Evolutionary conservation across 1,284 basidiomycete genomes (phyloP), one percentile per base, ranked within the genome.

Genomic region (Tetrapyrgos nigripes): DNA sequence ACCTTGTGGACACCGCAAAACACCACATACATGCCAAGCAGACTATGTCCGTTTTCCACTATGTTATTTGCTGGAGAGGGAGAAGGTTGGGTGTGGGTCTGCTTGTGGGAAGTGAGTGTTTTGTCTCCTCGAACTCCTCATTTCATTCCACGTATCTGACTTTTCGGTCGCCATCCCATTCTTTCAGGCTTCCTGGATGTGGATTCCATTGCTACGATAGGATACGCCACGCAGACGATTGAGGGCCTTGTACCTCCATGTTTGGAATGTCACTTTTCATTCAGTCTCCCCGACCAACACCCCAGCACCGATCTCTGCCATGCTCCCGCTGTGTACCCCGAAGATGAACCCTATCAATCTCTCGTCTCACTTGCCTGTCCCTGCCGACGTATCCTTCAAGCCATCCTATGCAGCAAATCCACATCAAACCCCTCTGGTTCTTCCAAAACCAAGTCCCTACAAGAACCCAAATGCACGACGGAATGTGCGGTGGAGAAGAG

Each of bases 171-270:
- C n/a, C n/a, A n/a, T n/a, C n/a, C n/a, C n/a, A n/a, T n/a, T n/a
- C n/a, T 55, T 35, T 10, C 59, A 88, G 85, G 62, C 76, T 91
- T 3, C 76, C 96, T 31, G 75, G 77, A 0, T 97, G 95, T 66
- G 95, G 95, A 1, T 94, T 89, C 70, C 96, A 97, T 71, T 85
- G 83, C 26, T 97, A 96, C 70, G 86, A 90, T 58, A 83, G 87
- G 58, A 68, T 82, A 0, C 97, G 95, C 69, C 96, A 97, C 67
- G 76, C 82, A 1, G 92, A 87, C 49, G 84, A 84, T 3, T 97
- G 95, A 68, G 93, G 93, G 3, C 59, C 80, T 1, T 97, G 94
- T 71, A 81, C 79, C 8, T 83, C 88, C 28, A 79, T 84, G 1
- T 97, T 96, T 70, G 90, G 91, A 24, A 97, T 97, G 74, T 78